Evolutionary conservation across 768 basidiomycete species (phyloP).

Genomic region (Lentinula raphanica): DNA sequence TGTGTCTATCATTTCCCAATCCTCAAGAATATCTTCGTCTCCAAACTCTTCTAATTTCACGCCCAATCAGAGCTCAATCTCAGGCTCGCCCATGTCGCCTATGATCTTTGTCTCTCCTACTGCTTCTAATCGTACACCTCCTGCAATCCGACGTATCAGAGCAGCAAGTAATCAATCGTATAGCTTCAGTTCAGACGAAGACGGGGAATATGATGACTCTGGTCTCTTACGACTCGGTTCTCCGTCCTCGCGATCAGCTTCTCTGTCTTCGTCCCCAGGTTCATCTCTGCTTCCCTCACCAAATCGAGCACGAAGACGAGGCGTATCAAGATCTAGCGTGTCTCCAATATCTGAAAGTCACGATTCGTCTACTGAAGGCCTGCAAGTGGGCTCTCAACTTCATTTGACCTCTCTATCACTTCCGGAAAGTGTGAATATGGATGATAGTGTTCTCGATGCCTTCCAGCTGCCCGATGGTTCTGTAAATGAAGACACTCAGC

Average conservation of each 20-base stretch:
- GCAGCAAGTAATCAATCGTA: neutral
- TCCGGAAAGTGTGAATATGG: conserved; percentile 19
- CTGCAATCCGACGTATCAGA: neutral
- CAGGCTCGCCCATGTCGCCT: conserved; percentile 3
- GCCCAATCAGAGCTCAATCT: neutral
- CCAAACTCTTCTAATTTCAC: neutral
- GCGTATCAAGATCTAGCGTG: neutral
- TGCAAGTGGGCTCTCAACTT: conserved; percentile 9
- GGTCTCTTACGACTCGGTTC: conserved; percentile 7
- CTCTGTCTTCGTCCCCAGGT: conserved; percentile 61
- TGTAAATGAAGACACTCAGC: conserved; percentile 8
- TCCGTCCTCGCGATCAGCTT: conserved; percentile 12
- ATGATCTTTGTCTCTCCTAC: conserved; percentile 8
- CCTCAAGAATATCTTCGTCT: neutral
- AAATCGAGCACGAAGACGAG: neutral
- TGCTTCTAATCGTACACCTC: conserved; percentile 5
- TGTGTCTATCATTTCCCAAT: neutral
- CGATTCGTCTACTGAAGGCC: neutral
- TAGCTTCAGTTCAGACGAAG: conserved; percentile 5
- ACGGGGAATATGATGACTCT: conserved; percentile 8
- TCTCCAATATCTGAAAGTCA: neutral
- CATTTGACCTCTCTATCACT: conserved; percentile 24
- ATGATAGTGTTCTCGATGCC: neutral
- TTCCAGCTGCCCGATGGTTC: neutral
- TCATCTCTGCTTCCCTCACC: conserved; percentile 61